Evolutionary conservation across 495 filamentous ascomycete genomes (phyloP).

Genomic region (Clavariopsis aquatica): DNA sequence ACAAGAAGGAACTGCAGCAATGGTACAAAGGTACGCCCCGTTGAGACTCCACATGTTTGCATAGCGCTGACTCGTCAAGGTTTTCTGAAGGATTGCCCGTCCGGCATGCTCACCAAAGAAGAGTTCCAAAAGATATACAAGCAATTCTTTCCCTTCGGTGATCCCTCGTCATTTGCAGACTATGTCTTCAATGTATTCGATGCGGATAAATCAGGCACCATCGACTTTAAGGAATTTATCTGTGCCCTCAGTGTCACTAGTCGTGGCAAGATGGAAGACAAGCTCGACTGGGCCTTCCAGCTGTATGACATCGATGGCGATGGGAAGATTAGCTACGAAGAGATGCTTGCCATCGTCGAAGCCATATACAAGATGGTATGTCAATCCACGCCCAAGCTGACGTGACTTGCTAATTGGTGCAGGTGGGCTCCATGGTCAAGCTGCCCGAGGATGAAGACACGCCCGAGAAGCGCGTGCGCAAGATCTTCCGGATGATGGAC

Average conservation of each 20-base stretch:
- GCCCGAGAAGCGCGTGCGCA: slow-evolving; percentile 94
- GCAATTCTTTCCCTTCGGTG: slow-evolving; percentile 98
- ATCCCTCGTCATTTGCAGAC: slow-evolving; percentile 94
- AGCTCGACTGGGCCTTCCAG: slow-evolving; percentile 99
- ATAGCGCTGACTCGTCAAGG: slow-evolving; percentile 53
- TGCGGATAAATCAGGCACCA: slow-evolving; percentile 91
- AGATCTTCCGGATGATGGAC: slow-evolving; percentile 99
- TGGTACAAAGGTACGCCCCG: slow-evolving; percentile 87
- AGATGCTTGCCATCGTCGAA: slow-evolving; percentile 98
- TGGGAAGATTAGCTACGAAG: slow-evolving; percentile 97
- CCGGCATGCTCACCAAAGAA: slow-evolving; percentile 92
- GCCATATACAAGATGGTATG: slow-evolving; percentile 99
- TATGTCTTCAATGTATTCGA: slow-evolving; percentile 99
- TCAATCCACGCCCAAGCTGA: neutral
- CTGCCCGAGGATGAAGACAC: slow-evolving; percentile 98
- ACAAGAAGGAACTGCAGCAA: slow-evolving; percentile 99
- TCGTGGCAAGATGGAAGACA: slow-evolving; percentile 98
- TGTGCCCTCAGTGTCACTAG: slow-evolving; percentile 96
- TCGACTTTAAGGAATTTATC: slow-evolving; percentile 99
- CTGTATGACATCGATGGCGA: slow-evolving; percentile 99
- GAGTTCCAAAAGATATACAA: slow-evolving; percentile 99
- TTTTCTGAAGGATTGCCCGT: slow-evolving; percentile 97
- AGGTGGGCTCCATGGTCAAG: slow-evolving; percentile 99
- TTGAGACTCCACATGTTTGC: neutral
- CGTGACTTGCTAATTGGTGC: slow-evolving; percentile 12